A percentile compares a stretch with the other conserved stretches of the same genome.
Evolutionary conservation across 1,284 basidiomycete genomes (phyloP).

Genomic region (Inonotus hispidus): DNA sequence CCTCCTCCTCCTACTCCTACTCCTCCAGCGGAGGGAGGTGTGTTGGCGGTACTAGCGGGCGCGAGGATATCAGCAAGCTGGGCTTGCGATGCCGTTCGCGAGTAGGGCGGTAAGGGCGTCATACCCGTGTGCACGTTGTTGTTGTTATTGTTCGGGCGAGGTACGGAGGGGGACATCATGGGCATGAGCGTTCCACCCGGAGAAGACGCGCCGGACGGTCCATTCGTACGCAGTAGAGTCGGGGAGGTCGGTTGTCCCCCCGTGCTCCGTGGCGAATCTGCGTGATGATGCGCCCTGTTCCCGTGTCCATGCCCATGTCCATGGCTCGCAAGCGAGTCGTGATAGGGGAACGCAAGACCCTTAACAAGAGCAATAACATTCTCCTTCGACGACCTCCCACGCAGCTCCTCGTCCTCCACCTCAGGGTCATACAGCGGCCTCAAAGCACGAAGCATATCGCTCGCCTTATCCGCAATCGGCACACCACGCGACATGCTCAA

Average conservation of each 20-base stretch:
- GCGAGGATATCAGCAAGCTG: background rate
- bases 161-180: background rate
- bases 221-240: background rate
- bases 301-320: background rate
- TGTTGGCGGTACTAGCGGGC: conserved; percentile 13
- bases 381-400: conserved; percentile 48
- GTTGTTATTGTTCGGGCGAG: too few species aligned
- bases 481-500: conserved; percentile 58
- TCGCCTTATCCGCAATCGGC: conserved; percentile 66
- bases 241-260: conserved; percentile 14
- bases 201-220: background rate
- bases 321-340: conserved; percentile 41
- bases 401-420: conserved; percentile 20
- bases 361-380: conserved; percentile 59
- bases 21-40: background rate
- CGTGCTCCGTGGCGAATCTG: conserved; percentile 9
- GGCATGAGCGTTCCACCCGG: conserved; percentile 6
- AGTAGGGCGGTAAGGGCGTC: conserved; percentile 14
- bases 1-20: too few species aligned
- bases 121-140: conserved; percentile 33
- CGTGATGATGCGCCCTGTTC: conserved; percentile 12
- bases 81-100: conserved; percentile 7
- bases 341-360: conserved; percentile 73
- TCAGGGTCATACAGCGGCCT: conserved; percentile 52
- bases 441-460: conserved; percentile 60